phyloP scores from a whole-genome alignment of 1,284 basidiomycete species.

The Microbotryum saponariae region DNA sequence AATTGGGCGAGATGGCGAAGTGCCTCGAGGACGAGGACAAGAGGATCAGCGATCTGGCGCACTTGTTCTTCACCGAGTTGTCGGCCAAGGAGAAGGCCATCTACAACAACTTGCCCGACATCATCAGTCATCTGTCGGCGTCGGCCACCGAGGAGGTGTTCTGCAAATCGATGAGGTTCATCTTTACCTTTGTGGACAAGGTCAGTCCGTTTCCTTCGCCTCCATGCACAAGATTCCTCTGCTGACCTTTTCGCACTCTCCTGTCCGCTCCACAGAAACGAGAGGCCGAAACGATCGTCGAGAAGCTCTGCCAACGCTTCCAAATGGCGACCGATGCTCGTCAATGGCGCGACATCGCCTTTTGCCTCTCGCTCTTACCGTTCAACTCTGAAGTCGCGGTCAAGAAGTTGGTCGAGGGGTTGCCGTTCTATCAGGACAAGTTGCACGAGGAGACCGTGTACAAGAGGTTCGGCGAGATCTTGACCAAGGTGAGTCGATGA shows the following conservation, averaged over 20 bases:
- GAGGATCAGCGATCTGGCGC: conserved; percentile 84
- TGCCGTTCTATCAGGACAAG: conserved; percentile 91
- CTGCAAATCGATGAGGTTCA: conserved; percentile 86
- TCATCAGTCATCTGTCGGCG: conserved; percentile 86
- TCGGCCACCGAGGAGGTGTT: conserved; percentile 89
- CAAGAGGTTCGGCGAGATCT: conserved; percentile 77
- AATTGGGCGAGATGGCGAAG: conserved; percentile 98
- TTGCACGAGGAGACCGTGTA: conserved; percentile 81
- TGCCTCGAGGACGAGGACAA: conserved; percentile 90
- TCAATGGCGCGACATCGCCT: conserved; percentile 97
- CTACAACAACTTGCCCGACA: conserved; percentile 96
- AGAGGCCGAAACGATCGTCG: conserved; percentile 79
- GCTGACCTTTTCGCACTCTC: background rate
- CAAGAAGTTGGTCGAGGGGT: conserved; percentile 86
- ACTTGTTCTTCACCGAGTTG: conserved; percentile 92
- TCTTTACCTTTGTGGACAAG: conserved; percentile 97
- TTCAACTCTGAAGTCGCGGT: conserved; percentile 95
- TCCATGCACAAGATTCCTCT: background rate
- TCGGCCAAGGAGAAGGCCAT: conserved; percentile 97
- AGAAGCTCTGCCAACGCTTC: conserved; percentile 92
- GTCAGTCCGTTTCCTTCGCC: conserved; percentile 41
- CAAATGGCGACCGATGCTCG: conserved; percentile 75
- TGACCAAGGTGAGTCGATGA: conserved; percentile 54
- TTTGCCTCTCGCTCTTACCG: conserved; percentile 84
- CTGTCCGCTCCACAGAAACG: conserved; percentile 65